Percentiles rank a stretch among this genome's conserved stretches.
phyloP scores from a whole-genome alignment of 768 basidiomycete genomes.

The Tremella yokohamensis region DNA sequence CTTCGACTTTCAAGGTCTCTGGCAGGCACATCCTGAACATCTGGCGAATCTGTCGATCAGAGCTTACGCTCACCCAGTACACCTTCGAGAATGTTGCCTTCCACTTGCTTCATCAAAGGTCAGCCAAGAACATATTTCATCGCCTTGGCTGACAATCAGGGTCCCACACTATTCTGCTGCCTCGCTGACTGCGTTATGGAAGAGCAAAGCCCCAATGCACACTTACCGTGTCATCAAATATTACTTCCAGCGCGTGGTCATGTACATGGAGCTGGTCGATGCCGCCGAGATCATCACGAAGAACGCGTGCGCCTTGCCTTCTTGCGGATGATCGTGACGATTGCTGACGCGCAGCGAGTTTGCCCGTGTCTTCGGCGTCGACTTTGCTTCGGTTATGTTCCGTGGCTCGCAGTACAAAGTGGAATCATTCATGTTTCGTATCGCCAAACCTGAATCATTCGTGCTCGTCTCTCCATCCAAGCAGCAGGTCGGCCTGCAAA shows the following conservation, averaged over 20 bases:
- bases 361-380: constrained; percentile 93
- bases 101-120: constrained; percentile 74
- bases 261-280: constrained; percentile 76
- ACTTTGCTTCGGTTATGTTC: constrained; percentile 90
- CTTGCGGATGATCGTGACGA: not conserved
- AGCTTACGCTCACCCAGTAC: constrained; percentile 72
- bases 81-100: constrained; percentile 87
- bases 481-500: constrained; percentile 85
- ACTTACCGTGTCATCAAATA: constrained; percentile 61
- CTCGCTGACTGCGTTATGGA: constrained; percentile 68
- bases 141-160: constrained; percentile 55
- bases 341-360: constrained; percentile 66
- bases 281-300: constrained; percentile 77
- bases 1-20: constrained; percentile 74
- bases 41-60: constrained; percentile 87
- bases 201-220: constrained; percentile 61
- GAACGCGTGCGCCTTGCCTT: constrained; percentile 65
- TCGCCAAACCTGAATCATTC: constrained; percentile 91
- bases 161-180: constrained; percentile 68
- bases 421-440: constrained; percentile 96
- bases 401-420: constrained; percentile 98
- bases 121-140: no score
- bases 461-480: constrained; percentile 85
- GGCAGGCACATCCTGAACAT: constrained; percentile 90
- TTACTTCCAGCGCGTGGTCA: constrained; percentile 61